A percentile compares a stretch with the other conserved stretches of the same genome.
Evolutionary conservation across 768 basidiomycete genomes (phyloP).

Genomic region (Boletus fagicola): DNA sequence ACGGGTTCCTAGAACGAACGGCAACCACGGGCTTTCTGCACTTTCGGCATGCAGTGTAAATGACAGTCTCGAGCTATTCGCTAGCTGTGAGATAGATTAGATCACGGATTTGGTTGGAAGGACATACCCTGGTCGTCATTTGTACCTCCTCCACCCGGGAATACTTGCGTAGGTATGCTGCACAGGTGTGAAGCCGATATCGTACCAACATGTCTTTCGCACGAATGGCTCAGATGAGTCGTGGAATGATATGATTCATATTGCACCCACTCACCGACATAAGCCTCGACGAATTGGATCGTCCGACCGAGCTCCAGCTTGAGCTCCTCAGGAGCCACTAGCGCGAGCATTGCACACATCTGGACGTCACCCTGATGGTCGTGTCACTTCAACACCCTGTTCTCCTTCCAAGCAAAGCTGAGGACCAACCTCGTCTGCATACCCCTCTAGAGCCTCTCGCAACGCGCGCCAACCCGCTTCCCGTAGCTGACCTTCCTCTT

Average conservation of each 20-base stretch:
- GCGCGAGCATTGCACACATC: constrained; percentile 69
- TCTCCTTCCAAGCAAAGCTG: neutral
- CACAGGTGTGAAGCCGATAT: constrained; percentile 58
- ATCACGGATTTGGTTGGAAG: no score
- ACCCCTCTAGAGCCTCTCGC: constrained; percentile 54
- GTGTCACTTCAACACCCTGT: neutral
- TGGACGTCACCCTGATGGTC: constrained; percentile 70
- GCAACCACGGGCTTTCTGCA: constrained; percentile 62
- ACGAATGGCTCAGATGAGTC: neutral
- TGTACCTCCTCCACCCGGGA: constrained; percentile 50
- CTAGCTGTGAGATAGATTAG: neutral
- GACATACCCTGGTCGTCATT: constrained; percentile 50
- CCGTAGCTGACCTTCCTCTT: constrained; percentile 50
- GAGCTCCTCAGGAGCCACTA: constrained; percentile 62
- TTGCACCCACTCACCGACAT: constrained; percentile 54
- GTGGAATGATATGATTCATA: neutral
- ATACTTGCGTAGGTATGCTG: constrained; percentile 75
- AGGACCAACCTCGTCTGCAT: constrained; percentile 54
- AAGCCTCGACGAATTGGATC: constrained; percentile 61
- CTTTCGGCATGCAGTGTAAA: constrained; percentile 66
- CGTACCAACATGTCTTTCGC: constrained; percentile 60
- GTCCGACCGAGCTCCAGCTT: constrained; percentile 42
- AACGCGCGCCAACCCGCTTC: constrained; percentile 59
- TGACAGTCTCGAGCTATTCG: constrained; percentile 62
- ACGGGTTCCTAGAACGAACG: constrained; percentile 33